phyloP scores from a whole-genome alignment of 768 basidiomycete genomes.

The Tricholoma matsutake region DNA sequence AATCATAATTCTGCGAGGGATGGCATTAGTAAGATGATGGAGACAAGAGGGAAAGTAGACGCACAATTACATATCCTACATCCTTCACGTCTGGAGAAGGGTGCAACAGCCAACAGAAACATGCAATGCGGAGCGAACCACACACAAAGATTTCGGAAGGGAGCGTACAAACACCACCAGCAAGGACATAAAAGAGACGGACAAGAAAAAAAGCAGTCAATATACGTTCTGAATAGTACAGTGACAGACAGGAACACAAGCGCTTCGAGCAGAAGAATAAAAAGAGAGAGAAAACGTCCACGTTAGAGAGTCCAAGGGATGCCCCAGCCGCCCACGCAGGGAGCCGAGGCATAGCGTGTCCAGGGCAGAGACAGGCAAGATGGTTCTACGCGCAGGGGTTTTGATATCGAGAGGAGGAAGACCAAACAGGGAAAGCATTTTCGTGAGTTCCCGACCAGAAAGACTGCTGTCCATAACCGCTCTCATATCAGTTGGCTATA shows the following conservation, averaged over 20 bases:
- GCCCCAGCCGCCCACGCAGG: slow-evolving; percentile 29
- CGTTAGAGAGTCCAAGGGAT: slow-evolving; percentile 34
- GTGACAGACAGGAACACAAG: slow-evolving; percentile 39
- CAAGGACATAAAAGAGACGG: slow-evolving; percentile 31
- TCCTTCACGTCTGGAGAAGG: slow-evolving; percentile 90
- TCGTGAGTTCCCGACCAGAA: slow-evolving; percentile 13
- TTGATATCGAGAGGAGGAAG: slow-evolving; percentile 34
- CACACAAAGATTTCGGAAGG: slow-evolving; percentile 26
- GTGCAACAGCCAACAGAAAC: slow-evolving; percentile 28
- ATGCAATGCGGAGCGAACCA: slow-evolving; percentile 34
- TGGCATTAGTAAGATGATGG: slow-evolving; percentile 6
- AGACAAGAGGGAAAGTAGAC: slow-evolving; percentile 28
- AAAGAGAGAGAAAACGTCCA: slow-evolving; percentile 17
- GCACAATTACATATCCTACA: slow-evolving; percentile 93
- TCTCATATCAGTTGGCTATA: neutral
- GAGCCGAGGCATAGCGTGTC: slow-evolving; percentile 41
- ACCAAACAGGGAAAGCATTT: slow-evolving; percentile 24
- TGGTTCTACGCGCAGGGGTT: slow-evolving; percentile 42
- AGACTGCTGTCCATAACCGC: slow-evolving; percentile 39
- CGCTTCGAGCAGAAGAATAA: slow-evolving; percentile 39
- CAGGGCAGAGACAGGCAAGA: slow-evolving; percentile 53
- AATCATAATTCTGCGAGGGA: slow-evolving; percentile 82
- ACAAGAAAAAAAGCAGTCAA: slow-evolving; percentile 42
- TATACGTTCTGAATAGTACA: slow-evolving; percentile 32
- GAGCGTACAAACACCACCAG: slow-evolving; percentile 20